Conservation (phyloP, 208 protist genomes). For the Lotmaria passim region DNA sequence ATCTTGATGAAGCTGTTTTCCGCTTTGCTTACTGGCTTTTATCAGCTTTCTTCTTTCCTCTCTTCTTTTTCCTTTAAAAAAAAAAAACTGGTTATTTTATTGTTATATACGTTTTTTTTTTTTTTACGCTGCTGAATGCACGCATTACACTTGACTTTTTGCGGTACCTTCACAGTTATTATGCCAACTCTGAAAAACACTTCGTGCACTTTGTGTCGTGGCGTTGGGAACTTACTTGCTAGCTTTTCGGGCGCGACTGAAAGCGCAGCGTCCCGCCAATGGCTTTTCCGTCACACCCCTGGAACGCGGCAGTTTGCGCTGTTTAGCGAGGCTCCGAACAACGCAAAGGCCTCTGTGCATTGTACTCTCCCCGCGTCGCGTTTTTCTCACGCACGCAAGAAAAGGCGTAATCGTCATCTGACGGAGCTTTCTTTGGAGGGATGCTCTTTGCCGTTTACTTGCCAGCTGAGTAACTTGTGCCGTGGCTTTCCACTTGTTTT, state of each 20-base stretch:
- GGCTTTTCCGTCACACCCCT: slow-evolving; percentile 19
- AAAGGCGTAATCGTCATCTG: not conserved
- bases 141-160: too few relatives aligned
- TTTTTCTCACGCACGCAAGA: not conserved
- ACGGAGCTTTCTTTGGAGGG: not conserved
- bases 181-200: slow-evolving; percentile 2
- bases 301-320: slow-evolving; percentile 25
- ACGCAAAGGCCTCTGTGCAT: slow-evolving; percentile 17
- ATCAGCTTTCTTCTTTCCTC: too few relatives aligned
- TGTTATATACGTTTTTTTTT: slow-evolving; percentile 2
- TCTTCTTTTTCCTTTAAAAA: not conserved
- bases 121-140: not conserved
- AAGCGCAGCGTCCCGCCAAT: slow-evolving; percentile 1
- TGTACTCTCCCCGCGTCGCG: slow-evolving; percentile 25
- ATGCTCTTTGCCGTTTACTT: slow-evolving; percentile 29
- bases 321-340: not conserved
- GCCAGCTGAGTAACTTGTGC: slow-evolving; percentile 35
- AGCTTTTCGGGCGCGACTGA: not conserved
- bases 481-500: slow-evolving; percentile 35
- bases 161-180: too few relatives aligned
- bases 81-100: not conserved
- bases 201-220: not conserved
- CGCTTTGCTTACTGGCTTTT: too few relatives aligned
- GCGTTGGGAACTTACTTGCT: not conserved
- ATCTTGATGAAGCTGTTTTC: too few relatives aligned